Percentiles rank a stretch among this genome's conserved stretches.
Evolutionary conservation across 2,329 filamentous ascomycete species (phyloP).

Genomic region (Trichoderma sp.): DNA sequence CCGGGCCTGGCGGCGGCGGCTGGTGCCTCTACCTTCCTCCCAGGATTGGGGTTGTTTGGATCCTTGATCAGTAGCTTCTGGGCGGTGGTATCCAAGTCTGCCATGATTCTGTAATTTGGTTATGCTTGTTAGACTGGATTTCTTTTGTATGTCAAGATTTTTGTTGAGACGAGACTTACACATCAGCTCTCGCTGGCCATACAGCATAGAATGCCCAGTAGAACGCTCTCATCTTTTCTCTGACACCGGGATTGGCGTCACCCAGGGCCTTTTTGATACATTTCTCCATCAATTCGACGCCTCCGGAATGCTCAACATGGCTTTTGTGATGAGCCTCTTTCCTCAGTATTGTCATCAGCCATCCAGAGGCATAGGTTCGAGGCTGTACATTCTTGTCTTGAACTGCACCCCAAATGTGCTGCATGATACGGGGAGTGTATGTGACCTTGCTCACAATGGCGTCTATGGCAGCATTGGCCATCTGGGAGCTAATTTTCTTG

Average conservation of each 20-base stretch:
- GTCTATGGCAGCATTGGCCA: constrained; percentile 78
- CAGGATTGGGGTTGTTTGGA: constrained; percentile 72
- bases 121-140: not conserved
- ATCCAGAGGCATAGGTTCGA: constrained; percentile 72
- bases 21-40: constrained; percentile 48
- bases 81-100: constrained; percentile 71
- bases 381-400: constrained; percentile 94
- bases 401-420: constrained; percentile 77
- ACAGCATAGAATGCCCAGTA: constrained; percentile 80
- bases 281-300: constrained; percentile 80
- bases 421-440: constrained; percentile 76
- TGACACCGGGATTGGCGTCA: constrained; percentile 85
- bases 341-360: constrained; percentile 79
- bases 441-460: constrained; percentile 74
- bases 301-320: constrained; percentile 80
- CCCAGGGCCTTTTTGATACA: constrained; percentile 83
- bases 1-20: constrained; percentile 46
- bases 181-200: constrained; percentile 75
- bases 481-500: constrained; percentile 88
- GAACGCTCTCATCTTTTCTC: constrained; percentile 78
- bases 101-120: constrained; percentile 63
- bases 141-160: not conserved
- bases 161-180: constrained; percentile 46
- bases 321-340: constrained; percentile 76
- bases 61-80: constrained; percentile 80